Conservation (phyloP, 2,329 filamentous ascomycete species). For the Neocatenulostroma microsporum region DNA sequence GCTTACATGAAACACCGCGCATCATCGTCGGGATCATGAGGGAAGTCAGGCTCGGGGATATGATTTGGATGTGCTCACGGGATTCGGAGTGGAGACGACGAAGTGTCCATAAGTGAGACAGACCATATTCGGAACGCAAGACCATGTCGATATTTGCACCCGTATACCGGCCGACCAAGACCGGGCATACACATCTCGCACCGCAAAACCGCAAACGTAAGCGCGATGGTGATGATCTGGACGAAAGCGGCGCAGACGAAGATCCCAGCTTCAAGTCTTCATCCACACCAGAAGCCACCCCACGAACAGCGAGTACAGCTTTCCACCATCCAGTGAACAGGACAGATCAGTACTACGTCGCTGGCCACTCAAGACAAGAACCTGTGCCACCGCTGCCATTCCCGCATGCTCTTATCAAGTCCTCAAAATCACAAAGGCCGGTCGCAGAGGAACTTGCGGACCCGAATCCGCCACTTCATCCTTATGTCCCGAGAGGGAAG, state of each 20-base stretch:
- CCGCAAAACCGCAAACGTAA: constrained; percentile 23
- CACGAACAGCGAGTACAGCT: constrained; percentile 1
- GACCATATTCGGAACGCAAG: neutral
- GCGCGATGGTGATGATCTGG: constrained; percentile 10
- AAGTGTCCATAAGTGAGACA: neutral
- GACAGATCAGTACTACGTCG: constrained; percentile 32
- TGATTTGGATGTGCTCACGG: too few relatives aligned
- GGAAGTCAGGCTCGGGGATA: too few relatives aligned
- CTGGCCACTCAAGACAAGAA: constrained; percentile 33
- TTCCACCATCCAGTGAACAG: constrained; percentile 19
- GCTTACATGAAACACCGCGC: too few relatives aligned
- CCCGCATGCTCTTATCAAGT: constrained; percentile 34
- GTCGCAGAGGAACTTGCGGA: constrained; percentile 35
- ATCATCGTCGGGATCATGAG: too few relatives aligned
- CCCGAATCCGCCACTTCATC: constrained; percentile 37
- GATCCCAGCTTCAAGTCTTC: neutral
- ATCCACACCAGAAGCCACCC: neutral
- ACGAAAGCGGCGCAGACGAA: constrained; percentile 13
- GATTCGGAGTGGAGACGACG: too few relatives aligned
- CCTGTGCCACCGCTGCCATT: constrained; percentile 37
- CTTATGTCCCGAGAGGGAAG: constrained; percentile 24
- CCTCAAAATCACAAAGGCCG: constrained; percentile 11
- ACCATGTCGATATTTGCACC: constrained; percentile 24
- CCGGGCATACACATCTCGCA: constrained; percentile 17
- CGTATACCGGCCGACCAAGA: constrained; percentile 19